A percentile compares a stretch with the other conserved stretches of the same genome.
Evolutionary conservation across 805 yeast species (phyloP).

Genomic region (Scheffersomyces amazonensis): DNA sequence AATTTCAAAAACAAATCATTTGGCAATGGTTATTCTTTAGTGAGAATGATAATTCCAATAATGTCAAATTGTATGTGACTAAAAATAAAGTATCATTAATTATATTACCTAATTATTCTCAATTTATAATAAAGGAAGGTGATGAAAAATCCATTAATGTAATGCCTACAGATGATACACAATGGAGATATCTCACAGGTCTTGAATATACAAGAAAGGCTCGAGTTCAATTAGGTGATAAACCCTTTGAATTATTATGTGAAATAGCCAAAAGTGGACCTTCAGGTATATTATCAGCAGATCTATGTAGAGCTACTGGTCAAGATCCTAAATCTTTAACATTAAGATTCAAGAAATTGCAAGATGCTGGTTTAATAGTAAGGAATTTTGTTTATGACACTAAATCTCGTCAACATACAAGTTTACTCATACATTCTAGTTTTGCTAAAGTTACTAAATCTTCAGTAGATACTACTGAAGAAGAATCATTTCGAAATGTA

Average conservation of each 20-base stretch:
- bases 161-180: constrained; percentile 49
- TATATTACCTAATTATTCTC: constrained; percentile 15
- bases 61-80: constrained; percentile 5
- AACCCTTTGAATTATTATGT: constrained; percentile 51
- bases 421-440: constrained; percentile 48
- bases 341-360: constrained; percentile 54
- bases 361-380: constrained; percentile 46
- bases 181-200: constrained; percentile 59
- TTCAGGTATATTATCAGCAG: constrained; percentile 58
- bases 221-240: constrained; percentile 52
- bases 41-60: constrained; percentile 6
- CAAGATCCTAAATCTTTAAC: constrained; percentile 75
- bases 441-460: constrained; percentile 23
- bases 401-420: constrained; percentile 49
- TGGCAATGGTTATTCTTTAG: constrained; percentile 39
- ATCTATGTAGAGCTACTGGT: constrained; percentile 52
- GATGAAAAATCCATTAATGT: constrained; percentile 16
- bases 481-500: constrained; percentile 20
- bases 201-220: constrained; percentile 39
- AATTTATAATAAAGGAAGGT: constrained; percentile 14
- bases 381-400: constrained; percentile 33
- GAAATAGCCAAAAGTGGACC: constrained; percentile 58
- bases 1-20: constrained; percentile 33
- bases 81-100: constrained; percentile 6
- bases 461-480: not conserved